Base-by-base conservation (phyloP, 176 grass and related monocot species). In the Ampelocalamus luodianensis region DNA sequence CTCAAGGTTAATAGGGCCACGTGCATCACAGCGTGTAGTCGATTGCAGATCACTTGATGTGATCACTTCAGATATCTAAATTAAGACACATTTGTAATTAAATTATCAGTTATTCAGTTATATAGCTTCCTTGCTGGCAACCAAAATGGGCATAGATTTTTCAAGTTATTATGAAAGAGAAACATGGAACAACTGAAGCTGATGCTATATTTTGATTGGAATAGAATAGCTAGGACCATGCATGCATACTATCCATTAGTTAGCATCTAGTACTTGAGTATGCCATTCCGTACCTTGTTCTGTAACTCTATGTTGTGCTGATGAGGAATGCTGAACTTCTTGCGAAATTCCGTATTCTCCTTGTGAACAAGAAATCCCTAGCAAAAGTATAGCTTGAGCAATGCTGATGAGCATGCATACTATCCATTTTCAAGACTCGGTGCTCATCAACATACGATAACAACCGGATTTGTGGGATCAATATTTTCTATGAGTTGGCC, bases 331-430 rank as follows among this genome's bases (percentile, higher is more conserved):
- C 27, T 63, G 40, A 73, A 43, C 68, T 83, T 71, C 69, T 83
- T 38, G 71, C 22, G 71, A 73, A 83, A 69, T 49, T 73, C 81
- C 48, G 37, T 34, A 49, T 83, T 83, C 6, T 83, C 81, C 55
- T 62, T 73, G 36, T 74, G 69, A 49, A 73, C 55, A 29, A 46
- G 40, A 15, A 61, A 46, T n/a, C 69, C 81, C 81, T 83, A 49
- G 24, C 23, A 32, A 12, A 42, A 29, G 67, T 17, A 81, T 3
- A 60, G 8, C 49, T 49, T 50, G 5, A 51, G 4, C 49, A 67
- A 17, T 29, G 29, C 29, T 29, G 29, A 29, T 29, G 29, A 29
- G 29, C 29, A 29, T 29, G 29, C 29, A 29, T 29, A 29, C 29
- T 29, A 29, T 29, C 29, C 29, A 29, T 29, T 29, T 29, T 29